Evolutionary conservation across 148 eudicot species (phyloP).

Genomic region (Nepenthes gracilis): DNA sequence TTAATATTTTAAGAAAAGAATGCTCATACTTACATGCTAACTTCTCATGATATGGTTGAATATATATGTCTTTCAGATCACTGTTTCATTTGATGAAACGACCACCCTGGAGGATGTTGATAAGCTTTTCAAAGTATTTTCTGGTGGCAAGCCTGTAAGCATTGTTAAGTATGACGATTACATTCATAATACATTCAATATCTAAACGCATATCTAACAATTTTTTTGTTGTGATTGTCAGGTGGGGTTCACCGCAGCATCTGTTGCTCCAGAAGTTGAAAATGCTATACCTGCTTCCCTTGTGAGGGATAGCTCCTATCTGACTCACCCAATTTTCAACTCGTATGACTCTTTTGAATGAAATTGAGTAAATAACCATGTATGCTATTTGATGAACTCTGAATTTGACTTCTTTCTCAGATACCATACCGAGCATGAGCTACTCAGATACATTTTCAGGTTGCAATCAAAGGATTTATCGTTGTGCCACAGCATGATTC

Average conservation of each 20-base stretch:
- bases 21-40: background rate
- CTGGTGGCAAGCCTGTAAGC: slow-evolving; percentile 75
- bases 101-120: slow-evolving; percentile 86
- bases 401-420: slow-evolving; percentile 16
- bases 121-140: slow-evolving; percentile 72
- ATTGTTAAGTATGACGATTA: background rate
- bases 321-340: slow-evolving; percentile 83
- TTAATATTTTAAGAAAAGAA: background rate
- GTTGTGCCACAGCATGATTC: slow-evolving; percentile 98
- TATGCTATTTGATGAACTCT: background rate
- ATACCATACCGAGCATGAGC: slow-evolving; percentile 95
- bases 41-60: background rate
- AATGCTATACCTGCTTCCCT: slow-evolving; percentile 68
- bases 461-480: slow-evolving; percentile 89
- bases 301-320: slow-evolving; percentile 65
- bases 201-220: background rate
- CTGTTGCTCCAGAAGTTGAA: slow-evolving; percentile 74
- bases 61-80: slow-evolving; percentile 31
- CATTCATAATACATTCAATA: background rate
- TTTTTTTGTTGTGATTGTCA: slow-evolving; percentile 8
- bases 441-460: slow-evolving; percentile 69
- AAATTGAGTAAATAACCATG: background rate
- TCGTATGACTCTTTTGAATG: slow-evolving; percentile 41
- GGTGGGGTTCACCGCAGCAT: slow-evolving; percentile 84
- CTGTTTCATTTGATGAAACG: slow-evolving; percentile 87